These are phyloP conservation scores for Leishmania turanica DNA, from an alignment of 208 protist species.

Conservation along the genomic window DNA sequence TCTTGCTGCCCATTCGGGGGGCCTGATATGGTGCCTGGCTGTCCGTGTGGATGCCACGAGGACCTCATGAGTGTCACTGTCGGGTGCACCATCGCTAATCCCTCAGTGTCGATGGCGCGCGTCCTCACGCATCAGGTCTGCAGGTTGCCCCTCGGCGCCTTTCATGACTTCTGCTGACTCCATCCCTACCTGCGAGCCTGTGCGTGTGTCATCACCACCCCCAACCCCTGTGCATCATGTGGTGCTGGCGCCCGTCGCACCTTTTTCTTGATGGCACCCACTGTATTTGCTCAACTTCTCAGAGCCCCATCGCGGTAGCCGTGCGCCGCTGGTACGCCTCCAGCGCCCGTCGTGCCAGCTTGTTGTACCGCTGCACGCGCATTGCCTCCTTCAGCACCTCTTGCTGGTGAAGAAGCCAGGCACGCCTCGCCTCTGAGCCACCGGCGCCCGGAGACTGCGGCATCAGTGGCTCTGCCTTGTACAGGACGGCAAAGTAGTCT, in stretches of 20 bases:
- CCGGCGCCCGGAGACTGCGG: not conserved
- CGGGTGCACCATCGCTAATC: not conserved
- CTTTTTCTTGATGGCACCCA: not conserved
- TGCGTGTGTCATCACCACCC: not conserved
- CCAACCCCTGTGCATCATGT: not conserved
- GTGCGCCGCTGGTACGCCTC: constrained; percentile 34
- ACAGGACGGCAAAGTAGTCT: constrained; percentile 8
- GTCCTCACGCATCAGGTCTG: not conserved
- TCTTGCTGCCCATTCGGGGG: not conserved
- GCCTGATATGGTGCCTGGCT: not conserved
- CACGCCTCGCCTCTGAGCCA: constrained; percentile 9
- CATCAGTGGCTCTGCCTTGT: not conserved
- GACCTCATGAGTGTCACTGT: not conserved
- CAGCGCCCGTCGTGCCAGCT: constrained; percentile 52
- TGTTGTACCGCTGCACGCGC: constrained; percentile 62
- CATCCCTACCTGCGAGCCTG: not conserved
- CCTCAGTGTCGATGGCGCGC: not conserved
- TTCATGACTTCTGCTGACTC: not conserved
- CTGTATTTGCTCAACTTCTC: not conserved
- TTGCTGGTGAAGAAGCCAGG: constrained; percentile 45
- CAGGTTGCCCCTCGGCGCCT: not conserved
- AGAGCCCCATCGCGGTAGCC: constrained; percentile 6
- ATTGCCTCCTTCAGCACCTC: constrained; percentile 63
- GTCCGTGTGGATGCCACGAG: not conserved
- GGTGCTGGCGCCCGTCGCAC: not conserved